Base-by-base conservation (phyloP, 371 early-diverging fungal genomes). In the Cladochytrium tenue region DNA sequence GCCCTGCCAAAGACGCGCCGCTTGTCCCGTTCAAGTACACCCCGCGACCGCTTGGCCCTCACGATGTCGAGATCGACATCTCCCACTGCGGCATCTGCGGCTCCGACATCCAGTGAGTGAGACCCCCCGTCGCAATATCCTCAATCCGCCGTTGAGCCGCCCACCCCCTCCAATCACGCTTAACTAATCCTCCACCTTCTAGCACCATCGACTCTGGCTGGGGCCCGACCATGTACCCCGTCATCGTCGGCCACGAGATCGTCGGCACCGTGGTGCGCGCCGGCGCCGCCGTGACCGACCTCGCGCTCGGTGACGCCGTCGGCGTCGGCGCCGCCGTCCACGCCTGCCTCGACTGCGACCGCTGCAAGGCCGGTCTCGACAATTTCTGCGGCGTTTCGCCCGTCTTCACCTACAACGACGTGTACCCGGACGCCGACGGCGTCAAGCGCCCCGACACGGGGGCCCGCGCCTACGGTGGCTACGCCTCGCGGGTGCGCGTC, bases 221-320 rank as follows among this genome's bases (percentile, higher is more conserved):
- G 90, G 84, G 86, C 0, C 79, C 81, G 33, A 81, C 88, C 28
- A 64, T 66, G 30, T 89, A 80, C 72, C 92, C 92, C 13, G 85
- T 87, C 71, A 83, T 92, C n/a, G 80, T 88, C 23, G 93, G 93
- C 28, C 93, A 93, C 69, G 69, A 69, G 50, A 69, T 65, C 57
- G 69, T 62, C 26, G 65, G 69, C 53, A 91, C 91, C 74, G 88
- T 90, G 25, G n/a, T 32, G 10, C 58, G 31, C 15, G 56, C 15
- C 7, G 70, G 70, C 33, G 55, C 55, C 35, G 53, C 62, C 28
- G 78, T 91, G 51, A 91, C 91, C 51, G 56, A 84, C 56, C 69
- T 89, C 32, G 72, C 82, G 55, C 80, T 92, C 26, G 94, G 78
- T 20, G 69, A 72, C 56, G 66, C 64, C 34, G 78, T 76, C 43